phyloP scores from a whole-genome alignment of 2,329 filamentous ascomycete species.

The Geosmithia morbida region DNA sequence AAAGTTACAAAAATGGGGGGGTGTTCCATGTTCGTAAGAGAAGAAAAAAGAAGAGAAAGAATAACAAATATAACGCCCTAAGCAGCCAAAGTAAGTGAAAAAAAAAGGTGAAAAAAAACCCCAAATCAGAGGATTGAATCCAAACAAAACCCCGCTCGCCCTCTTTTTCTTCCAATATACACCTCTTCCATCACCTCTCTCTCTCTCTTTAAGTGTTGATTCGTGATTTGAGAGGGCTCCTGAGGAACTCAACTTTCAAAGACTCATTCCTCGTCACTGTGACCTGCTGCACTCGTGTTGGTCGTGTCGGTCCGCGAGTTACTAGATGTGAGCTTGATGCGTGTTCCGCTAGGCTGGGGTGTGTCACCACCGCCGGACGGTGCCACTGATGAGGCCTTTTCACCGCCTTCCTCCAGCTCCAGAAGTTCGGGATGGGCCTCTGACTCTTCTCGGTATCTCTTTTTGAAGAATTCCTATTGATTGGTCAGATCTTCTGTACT shows the following conservation, averaged over 20 bases:
- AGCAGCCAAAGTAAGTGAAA: neutral
- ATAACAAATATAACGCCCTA: neutral
- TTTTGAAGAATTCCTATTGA: slow-evolving; percentile 39
- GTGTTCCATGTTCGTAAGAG: neutral
- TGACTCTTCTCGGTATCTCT: slow-evolving; percentile 37
- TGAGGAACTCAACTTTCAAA: neutral
- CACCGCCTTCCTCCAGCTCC: slow-evolving; percentile 33
- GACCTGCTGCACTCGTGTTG: slow-evolving; percentile 16
- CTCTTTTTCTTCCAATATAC: neutral
- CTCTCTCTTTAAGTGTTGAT: neutral
- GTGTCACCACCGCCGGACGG: slow-evolving; percentile 48
- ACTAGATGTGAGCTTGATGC: slow-evolving; percentile 54
- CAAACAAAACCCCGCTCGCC: neutral
- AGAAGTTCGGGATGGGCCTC: slow-evolving; percentile 38
- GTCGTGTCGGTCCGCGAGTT: slow-evolving; percentile 22
- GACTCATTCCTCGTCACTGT: slow-evolving; percentile 38
- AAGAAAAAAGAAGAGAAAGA: neutral
- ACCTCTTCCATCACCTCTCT: neutral
- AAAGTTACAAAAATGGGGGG: neutral
- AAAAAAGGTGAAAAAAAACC: neutral
- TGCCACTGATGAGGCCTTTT: slow-evolving; percentile 21
- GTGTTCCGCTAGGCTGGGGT: slow-evolving; percentile 45
- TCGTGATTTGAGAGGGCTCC: neutral
- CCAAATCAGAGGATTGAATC: neutral
- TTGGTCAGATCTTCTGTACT: slow-evolving; percentile 15